A percentile compares a stretch with the other conserved stretches of the same genome.
Evolutionary conservation across 1,139 yeast genomes (phyloP).

Genomic region (Protomyces lactucae-debilis): DNA sequence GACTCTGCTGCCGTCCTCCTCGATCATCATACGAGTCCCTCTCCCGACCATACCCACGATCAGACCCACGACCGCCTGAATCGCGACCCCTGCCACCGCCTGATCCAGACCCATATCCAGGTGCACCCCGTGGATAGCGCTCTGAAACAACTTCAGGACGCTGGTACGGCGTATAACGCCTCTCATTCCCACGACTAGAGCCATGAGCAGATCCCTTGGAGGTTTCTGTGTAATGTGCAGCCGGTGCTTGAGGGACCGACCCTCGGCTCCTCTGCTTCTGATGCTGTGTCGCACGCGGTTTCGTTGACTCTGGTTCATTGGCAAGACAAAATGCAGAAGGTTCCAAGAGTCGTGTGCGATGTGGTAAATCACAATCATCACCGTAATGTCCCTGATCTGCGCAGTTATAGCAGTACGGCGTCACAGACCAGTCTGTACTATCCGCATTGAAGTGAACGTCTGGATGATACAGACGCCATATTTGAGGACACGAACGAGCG

Average conservation of each 20-base stretch:
- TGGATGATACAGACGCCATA: constrained; percentile 28
- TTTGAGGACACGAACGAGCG: constrained; percentile 27
- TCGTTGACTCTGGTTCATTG: constrained; percentile 24
- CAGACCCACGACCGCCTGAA: neutral
- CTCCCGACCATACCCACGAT: constrained; percentile 2
- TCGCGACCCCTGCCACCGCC: neutral
- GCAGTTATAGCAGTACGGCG: constrained; percentile 28
- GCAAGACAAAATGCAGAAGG: constrained; percentile 29
- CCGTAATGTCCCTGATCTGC: constrained; percentile 29
- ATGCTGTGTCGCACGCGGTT: neutral
- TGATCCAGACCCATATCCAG: neutral
- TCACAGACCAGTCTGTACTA: constrained; percentile 5
- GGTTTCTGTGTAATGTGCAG: neutral
- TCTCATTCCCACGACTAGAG: constrained; percentile 4
- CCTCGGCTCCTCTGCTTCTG: neutral
- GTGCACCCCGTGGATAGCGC: constrained; percentile 1
- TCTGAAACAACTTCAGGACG: constrained; percentile 9
- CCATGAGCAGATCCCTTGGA: neutral
- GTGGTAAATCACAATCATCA: constrained; percentile 27
- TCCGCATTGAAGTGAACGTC: constrained; percentile 6
- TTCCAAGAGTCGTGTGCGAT: constrained; percentile 20
- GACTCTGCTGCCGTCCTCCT: neutral
- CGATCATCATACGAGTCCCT: neutral
- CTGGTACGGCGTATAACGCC: constrained; percentile 5
- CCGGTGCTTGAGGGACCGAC: neutral